Percentiles rank a stretch among this genome's conserved stretches.
phyloP scores from a whole-genome alignment of 495 filamentous ascomycete species.

The Elasticomyces elasticus region DNA sequence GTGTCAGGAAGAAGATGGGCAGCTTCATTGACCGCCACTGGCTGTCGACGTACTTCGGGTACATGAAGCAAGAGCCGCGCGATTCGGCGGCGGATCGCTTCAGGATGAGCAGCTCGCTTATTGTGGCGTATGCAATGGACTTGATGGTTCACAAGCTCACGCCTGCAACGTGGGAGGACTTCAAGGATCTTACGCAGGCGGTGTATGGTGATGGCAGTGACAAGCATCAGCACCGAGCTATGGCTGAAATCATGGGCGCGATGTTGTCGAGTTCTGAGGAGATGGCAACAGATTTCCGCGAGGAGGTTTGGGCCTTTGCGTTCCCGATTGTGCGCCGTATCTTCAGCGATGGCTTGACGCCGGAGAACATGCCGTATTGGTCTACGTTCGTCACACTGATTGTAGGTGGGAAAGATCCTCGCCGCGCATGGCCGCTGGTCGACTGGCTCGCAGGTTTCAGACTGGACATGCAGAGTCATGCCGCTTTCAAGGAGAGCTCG shows the following conservation, averaged over 20 bases:
- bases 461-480: slow-evolving; percentile 88
- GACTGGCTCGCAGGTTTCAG: slow-evolving; percentile 77
- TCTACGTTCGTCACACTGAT: slow-evolving; percentile 83
- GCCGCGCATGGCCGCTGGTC: slow-evolving; percentile 75
- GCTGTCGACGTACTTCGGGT: slow-evolving; percentile 80
- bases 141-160: slow-evolving; percentile 69
- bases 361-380: slow-evolving; percentile 93
- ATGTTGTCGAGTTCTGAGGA: slow-evolving; percentile 67
- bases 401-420: slow-evolving; percentile 72
- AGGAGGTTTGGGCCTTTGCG: slow-evolving; percentile 73
- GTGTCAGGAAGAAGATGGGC: slow-evolving; percentile 71
- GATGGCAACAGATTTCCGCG: slow-evolving; percentile 54
- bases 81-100: slow-evolving; percentile 78
- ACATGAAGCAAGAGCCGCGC: slow-evolving; percentile 92
- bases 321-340: slow-evolving; percentile 82
- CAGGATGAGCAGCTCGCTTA: slow-evolving; percentile 70
- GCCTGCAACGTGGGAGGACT: slow-evolving; percentile 70
- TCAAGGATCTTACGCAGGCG: slow-evolving; percentile 62
- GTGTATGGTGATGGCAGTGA: slow-evolving; percentile 88
- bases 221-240: slow-evolving; percentile 95
- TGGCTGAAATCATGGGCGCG: slow-evolving; percentile 84
- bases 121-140: slow-evolving; percentile 81
- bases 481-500: slow-evolving; percentile 96
- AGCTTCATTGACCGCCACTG: slow-evolving; percentile 67
- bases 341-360: slow-evolving; percentile 80